These are phyloP conservation scores for Dictyostelium firmibasis DNA, from an alignment of 78 protist genomes.

Conservation along the genomic window DNA sequence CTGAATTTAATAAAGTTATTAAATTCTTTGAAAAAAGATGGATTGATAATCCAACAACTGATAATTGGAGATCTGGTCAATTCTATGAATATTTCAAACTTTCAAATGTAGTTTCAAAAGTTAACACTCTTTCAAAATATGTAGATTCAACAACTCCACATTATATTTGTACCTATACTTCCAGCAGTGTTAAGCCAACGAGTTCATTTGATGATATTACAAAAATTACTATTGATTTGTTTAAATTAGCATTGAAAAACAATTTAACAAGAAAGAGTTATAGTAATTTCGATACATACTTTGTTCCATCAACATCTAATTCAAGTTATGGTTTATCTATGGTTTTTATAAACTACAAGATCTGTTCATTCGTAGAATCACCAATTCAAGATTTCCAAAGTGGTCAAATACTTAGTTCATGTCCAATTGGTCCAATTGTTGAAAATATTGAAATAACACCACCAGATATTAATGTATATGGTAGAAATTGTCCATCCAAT, in stretches of 20 bases:
- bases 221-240: not conserved
- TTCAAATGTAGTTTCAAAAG: not conserved
- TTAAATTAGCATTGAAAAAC: not conserved
- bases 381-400: not conserved
- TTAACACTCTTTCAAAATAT: not conserved
- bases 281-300: not conserved
- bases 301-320: not conserved
- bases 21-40: not conserved
- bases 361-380: not conserved
- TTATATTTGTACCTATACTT: not conserved
- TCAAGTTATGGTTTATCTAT: not conserved
- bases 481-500: not conserved
- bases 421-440: slow-evolving; percentile 14
- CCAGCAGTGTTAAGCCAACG: not conserved
- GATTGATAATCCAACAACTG: not conserved
- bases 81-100: not conserved
- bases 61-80: not conserved
- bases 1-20: not conserved
- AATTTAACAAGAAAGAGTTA: not conserved
- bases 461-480: not conserved
- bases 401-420: not conserved
- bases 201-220: not conserved
- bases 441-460: not conserved
- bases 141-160: not conserved
- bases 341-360: not conserved